Evolutionary conservation across 305 asterid genomes (phyloP), one percentile per base, ranked within the genome.

Genomic region (Andrographis paniculata): DNA sequence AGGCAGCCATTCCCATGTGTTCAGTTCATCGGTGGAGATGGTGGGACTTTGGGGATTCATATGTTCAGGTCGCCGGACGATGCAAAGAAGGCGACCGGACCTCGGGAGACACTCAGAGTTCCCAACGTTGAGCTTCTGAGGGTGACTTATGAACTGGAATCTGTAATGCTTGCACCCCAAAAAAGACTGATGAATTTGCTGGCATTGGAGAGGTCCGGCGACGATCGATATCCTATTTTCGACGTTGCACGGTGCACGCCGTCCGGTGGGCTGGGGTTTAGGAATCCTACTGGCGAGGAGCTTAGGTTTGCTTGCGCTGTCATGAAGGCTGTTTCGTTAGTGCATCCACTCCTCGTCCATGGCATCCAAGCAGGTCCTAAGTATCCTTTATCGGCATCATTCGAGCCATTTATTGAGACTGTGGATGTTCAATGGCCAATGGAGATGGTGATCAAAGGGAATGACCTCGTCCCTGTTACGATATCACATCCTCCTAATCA

Each of bases 1-100:
- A 71, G 58, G 35, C 82, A 77, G 40, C 73, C 68, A 10, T 77
- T 74, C 42, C 62, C 75, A 0, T 77, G 77, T 50, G 5, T 73
- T 43, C 77, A 77, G 28, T 63, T 77, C 42, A 46, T 77, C 42
- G 79, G 86, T 18, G 79, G 81, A 7, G 79, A 77, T 58, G 79
- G 79, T 57, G 79, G 86, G 18, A 76, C 74, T 71, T 35, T 74
- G 62, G 82, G 50, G 53, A 20, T 77, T 19, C 55, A 74, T 18
- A 63, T 77, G 77, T 77, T 73, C 37, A 64, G 67, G 68, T 68
- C 79, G 0, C 37, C 51, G 30, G 63, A 65, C 16, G 81, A 73
- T 54, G 81, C 77, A 0, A 31, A 31, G 52, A 65, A 53, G 15
- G 40, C 61, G 71, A 77, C 82, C 7, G 72, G 81, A 9, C 43